Base-by-base conservation (phyloP, 768 basidiomycete genomes). In the Serendipita sp. region DNA sequence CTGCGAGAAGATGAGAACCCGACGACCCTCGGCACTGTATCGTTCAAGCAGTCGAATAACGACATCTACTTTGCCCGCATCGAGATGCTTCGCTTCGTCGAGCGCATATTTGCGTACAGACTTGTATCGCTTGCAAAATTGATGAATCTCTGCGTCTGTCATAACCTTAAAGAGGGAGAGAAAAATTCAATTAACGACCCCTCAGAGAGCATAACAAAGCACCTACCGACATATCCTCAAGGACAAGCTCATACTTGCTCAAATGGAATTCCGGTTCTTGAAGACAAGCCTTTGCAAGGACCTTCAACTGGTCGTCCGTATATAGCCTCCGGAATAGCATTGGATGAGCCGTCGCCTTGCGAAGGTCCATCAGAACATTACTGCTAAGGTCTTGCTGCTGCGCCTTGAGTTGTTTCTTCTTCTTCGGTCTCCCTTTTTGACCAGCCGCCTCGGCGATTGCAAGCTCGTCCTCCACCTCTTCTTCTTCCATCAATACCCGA, bases 351-450 rank as follows among this genome's bases (percentile, higher is more conserved):
- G 95, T 88, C 2, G 96, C 96, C 74, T 99, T 99, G 37, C 96
- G 84, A 15, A 99, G 80, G 70, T 96, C 94, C 92, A 98, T 98
- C 41, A 99, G 79, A 63, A 99, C 92, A 73, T 99, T 94, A 2
- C 89, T 82, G 67, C 88, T 88, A 70, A 90, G 92, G 75, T 89
- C 88, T 68, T 81, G 76, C 28, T 73, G 71, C 63, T 73, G 78
- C 15, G 73, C 67, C 60, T 76, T 76, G 3, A 67, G 58, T 13
- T 65, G 63, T 45, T 45, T 64, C 28, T 70, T 73, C 41, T 68
- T 68, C 28, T 68, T 56, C 24, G 71, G 73, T 7, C 74, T 73
- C 0, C 72, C 74, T 34, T 72, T 73, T 3, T 71, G 70, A 5
- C 70, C 74, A 2, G 72, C 74, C 10, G 72, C 69, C 32, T 68